Evolutionary conservation across 1,284 basidiomycete genomes (phyloP), one percentile per base, ranked within the genome.

Genomic region (Malassezia sympodialis): DNA sequence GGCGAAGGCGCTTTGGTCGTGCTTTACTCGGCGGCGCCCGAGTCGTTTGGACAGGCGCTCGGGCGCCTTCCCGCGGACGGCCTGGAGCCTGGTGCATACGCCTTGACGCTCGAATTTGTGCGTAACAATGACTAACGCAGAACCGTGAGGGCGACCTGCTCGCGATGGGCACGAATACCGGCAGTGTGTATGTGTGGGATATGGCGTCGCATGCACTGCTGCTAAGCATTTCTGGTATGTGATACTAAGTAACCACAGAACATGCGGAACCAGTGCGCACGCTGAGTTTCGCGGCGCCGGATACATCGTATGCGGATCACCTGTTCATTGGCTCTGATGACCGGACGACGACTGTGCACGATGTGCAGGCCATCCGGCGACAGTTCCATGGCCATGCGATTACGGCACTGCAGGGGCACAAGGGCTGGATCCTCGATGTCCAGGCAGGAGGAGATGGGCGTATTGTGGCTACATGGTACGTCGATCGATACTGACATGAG

Each of bases 271-370:
- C 55, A 11, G 45, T 52, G 21, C 49, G 55, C 24, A 46, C 50
- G 15, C 30, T 57, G 5, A 34, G 26, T 23, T 57, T 57, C 21
- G 28, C 49, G 6, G 17, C 26, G 21, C 50, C 55, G 7, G 28
- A 31, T n/a, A n/a, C 43, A 8, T 19, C 24, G 27, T 52, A 27
- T 19, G 32, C 35, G 11, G 50, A 57, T 27, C 42, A 51, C 10
- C 17, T 57, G 30, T 45, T 52, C 8, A 49, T 57, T 8, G 49
- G 55, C 24, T 57, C 45, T 1, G 55, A 57, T 35, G 55, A 57
- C 30, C 39, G 45, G 0, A 43, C 50, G 11, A 52, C 44, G 5
- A 52, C 50, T 4, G 26, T 57, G 26, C 45, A 57, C 23, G 55
- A 57, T 21, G 40, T 51, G 23, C 40, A 26, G 12, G 35, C 49